Conservation (phyloP, 2,329 filamentous ascomycete genomes). For the Domatiomyces globalis region DNA sequence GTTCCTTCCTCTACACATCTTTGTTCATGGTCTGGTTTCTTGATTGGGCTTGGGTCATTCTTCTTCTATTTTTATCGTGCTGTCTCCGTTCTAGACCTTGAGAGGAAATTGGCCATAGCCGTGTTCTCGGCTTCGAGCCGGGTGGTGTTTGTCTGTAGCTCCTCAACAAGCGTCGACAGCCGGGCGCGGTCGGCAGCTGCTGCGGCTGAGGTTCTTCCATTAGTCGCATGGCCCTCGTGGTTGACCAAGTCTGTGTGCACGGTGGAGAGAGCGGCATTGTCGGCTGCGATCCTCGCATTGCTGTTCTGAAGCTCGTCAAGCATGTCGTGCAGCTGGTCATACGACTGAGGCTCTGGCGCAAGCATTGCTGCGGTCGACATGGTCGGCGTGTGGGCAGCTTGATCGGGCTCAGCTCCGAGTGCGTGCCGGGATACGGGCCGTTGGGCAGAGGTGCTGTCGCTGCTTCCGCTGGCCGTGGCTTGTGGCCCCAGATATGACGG, state of each 20-base stretch:
- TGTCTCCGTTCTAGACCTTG: constrained; percentile 10
- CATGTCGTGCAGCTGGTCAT: background rate
- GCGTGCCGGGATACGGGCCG: background rate
- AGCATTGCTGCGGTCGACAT: background rate
- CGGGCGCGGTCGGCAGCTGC: background rate
- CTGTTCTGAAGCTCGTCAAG: constrained; percentile 7
- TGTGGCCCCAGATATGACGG: background rate
- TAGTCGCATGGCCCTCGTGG: background rate
- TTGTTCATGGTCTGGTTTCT: background rate
- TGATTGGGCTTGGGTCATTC: background rate
- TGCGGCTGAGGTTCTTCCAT: background rate
- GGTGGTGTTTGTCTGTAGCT: constrained; percentile 6
- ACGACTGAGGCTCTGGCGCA: background rate
- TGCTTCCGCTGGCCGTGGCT: background rate
- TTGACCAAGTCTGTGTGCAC: background rate
- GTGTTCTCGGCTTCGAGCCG: constrained; percentile 5
- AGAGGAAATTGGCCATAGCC: constrained; percentile 5
- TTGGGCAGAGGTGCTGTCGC: background rate
- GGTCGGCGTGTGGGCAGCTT: background rate
- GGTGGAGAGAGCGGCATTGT: constrained; percentile 2
- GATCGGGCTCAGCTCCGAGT: background rate
- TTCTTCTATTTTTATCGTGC: constrained; percentile 7
- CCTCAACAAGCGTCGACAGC: constrained; percentile 4
- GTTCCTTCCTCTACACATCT: background rate
- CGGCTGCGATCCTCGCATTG: constrained; percentile 5